phyloP scores from a whole-genome alignment of 768 basidiomycete species.

The Dentipellis sp. region DNA sequence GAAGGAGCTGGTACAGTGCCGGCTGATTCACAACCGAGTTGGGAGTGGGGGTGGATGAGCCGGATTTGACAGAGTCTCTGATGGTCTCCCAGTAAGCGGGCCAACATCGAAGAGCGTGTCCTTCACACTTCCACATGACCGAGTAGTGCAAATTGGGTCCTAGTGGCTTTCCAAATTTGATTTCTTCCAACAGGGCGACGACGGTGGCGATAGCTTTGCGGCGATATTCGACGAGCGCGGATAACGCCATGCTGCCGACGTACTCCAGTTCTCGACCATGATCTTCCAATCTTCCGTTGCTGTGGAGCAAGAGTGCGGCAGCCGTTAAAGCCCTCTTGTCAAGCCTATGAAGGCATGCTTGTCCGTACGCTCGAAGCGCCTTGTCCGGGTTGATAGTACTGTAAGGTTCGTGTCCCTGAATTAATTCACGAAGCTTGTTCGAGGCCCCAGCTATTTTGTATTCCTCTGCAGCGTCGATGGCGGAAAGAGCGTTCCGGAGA shows the following conservation, averaged over 20 bases:
- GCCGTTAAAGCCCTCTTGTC: neutral
- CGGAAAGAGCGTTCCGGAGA: neutral
- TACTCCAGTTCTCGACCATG: neutral
- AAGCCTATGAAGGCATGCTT: neutral
- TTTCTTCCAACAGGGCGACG: neutral
- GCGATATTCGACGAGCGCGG: neutral
- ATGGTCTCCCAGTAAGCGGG: too few species aligned
- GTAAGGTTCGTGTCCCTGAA: neutral
- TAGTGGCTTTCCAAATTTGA: neutral
- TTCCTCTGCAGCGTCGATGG: neutral
- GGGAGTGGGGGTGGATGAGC: too few species aligned
- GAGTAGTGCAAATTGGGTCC: neutral
- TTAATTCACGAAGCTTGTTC: neutral
- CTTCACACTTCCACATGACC: too few species aligned
- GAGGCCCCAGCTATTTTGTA: neutral
- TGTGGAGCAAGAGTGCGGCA: neutral
- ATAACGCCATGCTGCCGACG: neutral
- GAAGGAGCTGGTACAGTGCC: too few species aligned
- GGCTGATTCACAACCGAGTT: too few species aligned
- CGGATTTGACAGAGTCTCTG: too few species aligned
- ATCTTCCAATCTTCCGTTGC: neutral
- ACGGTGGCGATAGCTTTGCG: neutral
- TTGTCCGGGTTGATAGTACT: neutral
- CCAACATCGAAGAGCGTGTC: too few species aligned
- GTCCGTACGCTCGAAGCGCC: neutral